Evolutionary conservation across 306 rosid species (phyloP), one percentile per base, ranked within the genome.

Genomic region (Citrullus mucosospermus): DNA sequence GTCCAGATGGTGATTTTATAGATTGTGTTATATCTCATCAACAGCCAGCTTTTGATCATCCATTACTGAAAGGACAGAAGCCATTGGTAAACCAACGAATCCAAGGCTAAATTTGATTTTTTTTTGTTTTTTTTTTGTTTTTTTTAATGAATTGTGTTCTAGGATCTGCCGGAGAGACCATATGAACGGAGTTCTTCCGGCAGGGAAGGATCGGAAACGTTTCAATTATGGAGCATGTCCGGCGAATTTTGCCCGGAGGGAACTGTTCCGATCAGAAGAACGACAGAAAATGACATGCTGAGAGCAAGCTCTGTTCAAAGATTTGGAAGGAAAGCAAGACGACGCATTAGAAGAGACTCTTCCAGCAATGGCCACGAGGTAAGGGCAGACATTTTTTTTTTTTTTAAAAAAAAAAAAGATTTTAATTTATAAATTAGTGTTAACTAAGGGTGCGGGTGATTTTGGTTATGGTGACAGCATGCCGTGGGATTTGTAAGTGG

Each of bases 401-500:
- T 25, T 25, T 22, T 22, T 22, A 1, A 7, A 41, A 8, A 0
- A 2, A 7, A 7, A 44, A 44, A 6, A 12, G 48, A 9, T 44
- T 36, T 36, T 44, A 44, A 44, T 44, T 44, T 7, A 12, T 25
- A 10, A n/a, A 56, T 5, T 56, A 20, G n/a, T 8, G 10, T 2
- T 57, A 8, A 43, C 0, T 43, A 43, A 11, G 46, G 16, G 50
- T 48, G 54, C 54, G 54, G 20, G 57, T 62, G 3, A 5, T 67
- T n/a, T 41, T 69, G 25, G 34, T 65, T 58, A 4, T 15, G 68
- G 68, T 30, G 9, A 57, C 93, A 92, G 98, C 97, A 94, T 89
- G 98, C 98, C 77, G 98, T 92, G 75, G 98, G 98, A 78, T 94
- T 87, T 90, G 97, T 90, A 78, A 88, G 83, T 78, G 97, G 98